Evolutionary conservation across 768 basidiomycete species (phyloP).

Genomic region (Termitomyces sp.): DNA sequence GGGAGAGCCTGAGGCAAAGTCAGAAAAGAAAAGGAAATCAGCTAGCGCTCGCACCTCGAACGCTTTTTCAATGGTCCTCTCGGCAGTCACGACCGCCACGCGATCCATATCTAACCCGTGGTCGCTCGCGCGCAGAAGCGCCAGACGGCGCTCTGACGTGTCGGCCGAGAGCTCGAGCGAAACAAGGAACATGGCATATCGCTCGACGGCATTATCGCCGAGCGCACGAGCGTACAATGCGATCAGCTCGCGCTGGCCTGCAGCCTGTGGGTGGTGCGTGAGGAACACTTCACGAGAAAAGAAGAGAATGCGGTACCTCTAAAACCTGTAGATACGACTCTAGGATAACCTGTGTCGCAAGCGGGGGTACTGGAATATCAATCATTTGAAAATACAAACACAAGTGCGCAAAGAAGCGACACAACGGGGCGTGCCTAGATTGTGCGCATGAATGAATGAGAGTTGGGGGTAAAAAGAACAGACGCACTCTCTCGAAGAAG

Average conservation of each 20-base stretch:
- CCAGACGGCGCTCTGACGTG: constrained; percentile 56
- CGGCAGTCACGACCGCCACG: constrained; percentile 78
- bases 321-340: constrained; percentile 87
- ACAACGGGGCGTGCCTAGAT: constrained; percentile 60
- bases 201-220: constrained; percentile 85
- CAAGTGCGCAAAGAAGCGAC: constrained; percentile 91
- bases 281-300: too few species aligned
- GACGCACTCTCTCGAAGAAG: constrained; percentile 50
- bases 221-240: constrained; percentile 92
- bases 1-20: constrained; percentile 39
- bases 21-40: too few species aligned
- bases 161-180: constrained; percentile 64
- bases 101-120: constrained; percentile 79
- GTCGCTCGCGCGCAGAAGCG: constrained; percentile 71
- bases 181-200: constrained; percentile 87
- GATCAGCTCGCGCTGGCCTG: constrained; percentile 79
- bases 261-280: constrained; percentile 33
- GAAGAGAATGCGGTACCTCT: constrained; percentile 43
- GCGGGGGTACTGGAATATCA: constrained; percentile 63
- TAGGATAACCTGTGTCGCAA: constrained; percentile 74
- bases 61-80: constrained; percentile 65
- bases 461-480: not conserved
- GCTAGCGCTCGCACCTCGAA: constrained; percentile 62
- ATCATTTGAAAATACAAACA: constrained; percentile 87
- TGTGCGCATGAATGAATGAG: too few species aligned